Evolutionary conservation across 305 asterid species (phyloP), one percentile per base, ranked within the genome.

Genomic region (Fraxinus sp.): DNA sequence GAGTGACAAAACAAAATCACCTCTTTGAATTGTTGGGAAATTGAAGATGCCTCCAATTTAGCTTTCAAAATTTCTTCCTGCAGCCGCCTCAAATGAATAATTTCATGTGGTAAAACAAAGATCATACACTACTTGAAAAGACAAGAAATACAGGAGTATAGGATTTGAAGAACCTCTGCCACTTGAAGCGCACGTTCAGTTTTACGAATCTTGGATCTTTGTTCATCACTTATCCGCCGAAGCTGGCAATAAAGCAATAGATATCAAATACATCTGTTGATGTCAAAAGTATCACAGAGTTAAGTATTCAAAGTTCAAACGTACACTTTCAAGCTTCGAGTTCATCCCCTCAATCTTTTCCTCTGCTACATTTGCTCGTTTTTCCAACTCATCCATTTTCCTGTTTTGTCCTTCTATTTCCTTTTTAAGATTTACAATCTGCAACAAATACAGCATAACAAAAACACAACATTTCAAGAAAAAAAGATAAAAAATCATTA

Each of bases 41-140:
- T 41, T 59, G 85, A 81, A 80, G 88, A 76, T 74, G 88, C 89
- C 83, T 90, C 90, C 88, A 81, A n/a, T 83, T 89, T 89, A 77
- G 81, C 92, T 81, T 86, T 90, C 84, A 90, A 59, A 81, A 89
- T 80, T 85, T 90, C 88, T 85, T 89, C 92, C 93, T 90, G 85
- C 22, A 77, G 76, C 77, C 37, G 78, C 74, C 74, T 32, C n/a
- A 71, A 49, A 57, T 83, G 73, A 86, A 81, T 68, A 46, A 32
- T 71, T 74, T 79, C 82, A 78, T 14, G 71, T 32, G 33, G 70
- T 74, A 62, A 82, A 76, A 37, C 71, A 30, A 71, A 66, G 76
- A 39, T 66, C 57, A 35, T 79, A 7, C 6, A 30, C 55, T 75
- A n/a, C n/a, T 26, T n/a, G 30, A 70, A 37, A 49, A 73, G 24